Percentiles rank a stretch among this genome's conserved stretches.
These are phyloP conservation scores for Pythium periplocum DNA, from an alignment of 352 stramenopile species.

Conservation along the genomic window DNA sequence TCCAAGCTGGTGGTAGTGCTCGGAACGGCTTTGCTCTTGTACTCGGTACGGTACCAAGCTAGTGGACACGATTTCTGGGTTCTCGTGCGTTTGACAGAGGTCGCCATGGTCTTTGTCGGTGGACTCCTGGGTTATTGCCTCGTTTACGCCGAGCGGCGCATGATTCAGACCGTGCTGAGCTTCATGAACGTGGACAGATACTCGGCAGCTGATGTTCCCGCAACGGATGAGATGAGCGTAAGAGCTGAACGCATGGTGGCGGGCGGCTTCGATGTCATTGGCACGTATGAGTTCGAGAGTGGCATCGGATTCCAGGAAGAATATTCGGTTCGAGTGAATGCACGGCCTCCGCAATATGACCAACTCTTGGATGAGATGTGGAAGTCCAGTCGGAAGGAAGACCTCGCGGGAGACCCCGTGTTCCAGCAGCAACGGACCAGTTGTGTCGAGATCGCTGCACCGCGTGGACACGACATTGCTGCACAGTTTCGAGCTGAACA, in stretches of 20 bases:
- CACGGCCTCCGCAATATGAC: neutral
- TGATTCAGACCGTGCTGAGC: neutral
- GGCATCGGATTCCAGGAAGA: slow-evolving; percentile 3
- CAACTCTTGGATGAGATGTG: slow-evolving; percentile 2
- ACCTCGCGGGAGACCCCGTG: too few relatives aligned
- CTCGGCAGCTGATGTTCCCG: neutral
- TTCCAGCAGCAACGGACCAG: neutral
- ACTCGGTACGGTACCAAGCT: neutral
- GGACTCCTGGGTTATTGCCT: neutral
- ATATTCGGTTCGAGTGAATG: slow-evolving; percentile 1
- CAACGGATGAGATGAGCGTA: neutral
- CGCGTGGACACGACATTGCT: neutral
- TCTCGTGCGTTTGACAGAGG: neutral
- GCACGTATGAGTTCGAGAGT: slow-evolving; percentile 9
- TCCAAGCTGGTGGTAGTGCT: neutral
- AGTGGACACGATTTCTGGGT: slow-evolving; percentile 1
- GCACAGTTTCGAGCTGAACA: neutral
- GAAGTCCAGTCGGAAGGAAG: neutral
- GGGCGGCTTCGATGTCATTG: slow-evolving; percentile 4
- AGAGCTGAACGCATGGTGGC: neutral
- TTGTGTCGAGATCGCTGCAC: slow-evolving; percentile 3
- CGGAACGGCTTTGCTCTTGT: neutral
- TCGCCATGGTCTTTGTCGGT: slow-evolving; percentile 2
- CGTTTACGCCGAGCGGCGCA: slow-evolving; percentile 2
- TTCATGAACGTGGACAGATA: neutral